Percentiles rank a stretch among this genome's conserved stretches.
Conservation (phyloP, 129 eudicot genomes). For the Rutidosis leptorrhynchoides region DNA sequence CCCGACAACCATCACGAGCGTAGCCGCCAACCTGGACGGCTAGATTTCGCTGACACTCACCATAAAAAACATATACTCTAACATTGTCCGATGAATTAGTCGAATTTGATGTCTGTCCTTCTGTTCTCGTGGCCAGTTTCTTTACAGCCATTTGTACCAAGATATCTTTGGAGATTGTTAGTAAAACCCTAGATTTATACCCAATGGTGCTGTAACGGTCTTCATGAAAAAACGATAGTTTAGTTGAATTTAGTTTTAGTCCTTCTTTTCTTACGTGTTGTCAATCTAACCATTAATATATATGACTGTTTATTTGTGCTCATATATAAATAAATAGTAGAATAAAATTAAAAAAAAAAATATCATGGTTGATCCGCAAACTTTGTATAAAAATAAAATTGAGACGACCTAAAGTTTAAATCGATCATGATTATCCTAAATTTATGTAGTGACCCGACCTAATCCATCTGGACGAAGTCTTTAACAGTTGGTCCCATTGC, state of each 20-base stretch:
- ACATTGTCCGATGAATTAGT: slow-evolving; percentile 28
- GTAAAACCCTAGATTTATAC: slow-evolving; percentile 28
- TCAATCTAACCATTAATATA: background rate
- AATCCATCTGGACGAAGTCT: too few species aligned
- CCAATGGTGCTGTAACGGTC: slow-evolving; percentile 13
- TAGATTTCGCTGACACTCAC: slow-evolving; percentile 33
- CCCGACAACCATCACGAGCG: slow-evolving; percentile 36
- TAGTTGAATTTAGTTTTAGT: background rate
- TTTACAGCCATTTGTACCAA: slow-evolving; percentile 22
- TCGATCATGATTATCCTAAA: too few species aligned
- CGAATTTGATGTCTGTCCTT: slow-evolving; percentile 2
- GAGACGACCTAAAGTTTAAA: too few species aligned
- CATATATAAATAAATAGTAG: too few species aligned
- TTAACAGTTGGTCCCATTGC: too few species aligned
- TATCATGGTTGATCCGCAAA: too few species aligned
- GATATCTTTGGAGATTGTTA: slow-evolving; percentile 4
- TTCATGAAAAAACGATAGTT: slow-evolving; percentile 13
- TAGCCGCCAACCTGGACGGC: slow-evolving; percentile 30
- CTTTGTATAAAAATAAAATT: too few species aligned
- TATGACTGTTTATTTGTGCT: background rate
- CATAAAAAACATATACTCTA: slow-evolving; percentile 24
- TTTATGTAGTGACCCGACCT: too few species aligned
- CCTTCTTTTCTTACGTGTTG: slow-evolving; percentile 6
- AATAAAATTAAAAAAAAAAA: too few species aligned
- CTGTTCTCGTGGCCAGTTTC: slow-evolving; percentile 14